Percentiles rank a stretch among this genome's conserved stretches.
Evolutionary conservation across 768 basidiomycete genomes (phyloP).

Genomic region (Butyriboletus loyo): DNA sequence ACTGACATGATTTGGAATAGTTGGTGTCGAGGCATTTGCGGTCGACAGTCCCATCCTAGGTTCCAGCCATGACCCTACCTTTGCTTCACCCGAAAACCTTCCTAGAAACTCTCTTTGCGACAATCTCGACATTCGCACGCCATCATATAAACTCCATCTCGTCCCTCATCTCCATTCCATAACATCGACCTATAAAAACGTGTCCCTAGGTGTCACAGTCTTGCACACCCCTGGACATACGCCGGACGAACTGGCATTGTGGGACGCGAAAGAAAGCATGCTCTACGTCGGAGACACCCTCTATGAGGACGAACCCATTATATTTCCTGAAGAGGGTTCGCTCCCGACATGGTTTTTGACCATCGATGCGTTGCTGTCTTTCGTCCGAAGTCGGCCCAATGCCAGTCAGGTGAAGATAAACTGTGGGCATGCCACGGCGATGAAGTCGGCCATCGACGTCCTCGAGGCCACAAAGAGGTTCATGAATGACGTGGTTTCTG

Average conservation of each 20-base stretch:
- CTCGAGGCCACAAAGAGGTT: conserved; percentile 41
- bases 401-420: conserved; percentile 39
- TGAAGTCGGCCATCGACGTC: conserved; percentile 45
- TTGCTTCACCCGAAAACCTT: conserved; percentile 40
- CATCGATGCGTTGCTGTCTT: conserved; percentile 41
- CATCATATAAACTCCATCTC: conserved; percentile 45
- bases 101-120: conserved; percentile 48
- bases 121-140: conserved; percentile 38
- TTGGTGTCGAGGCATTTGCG: conserved; percentile 51
- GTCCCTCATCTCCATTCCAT: conserved; percentile 41
- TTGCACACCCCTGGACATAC: conserved; percentile 60
- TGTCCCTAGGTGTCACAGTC: conserved; percentile 38
- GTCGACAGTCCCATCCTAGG: conserved; percentile 45
- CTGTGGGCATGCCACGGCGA: conserved; percentile 48
- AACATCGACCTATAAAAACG: conserved; percentile 10
- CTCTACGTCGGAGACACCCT: conserved; percentile 56
- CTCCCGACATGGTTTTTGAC: conserved; percentile 47
- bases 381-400: conserved; percentile 35
- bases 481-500: conserved; percentile 46
- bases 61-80: conserved; percentile 45
- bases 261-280: conserved; percentile 48
- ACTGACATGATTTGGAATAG: conserved; percentile 24
- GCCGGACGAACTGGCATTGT: conserved; percentile 56
- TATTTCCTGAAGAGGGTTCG: conserved; percentile 55
- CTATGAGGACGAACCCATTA: conserved; percentile 53